Evolutionary conservation across 495 filamentous ascomycete genomes (phyloP), one percentile per base, ranked within the genome.

Genomic region (Cladorrhinum samala): DNA sequence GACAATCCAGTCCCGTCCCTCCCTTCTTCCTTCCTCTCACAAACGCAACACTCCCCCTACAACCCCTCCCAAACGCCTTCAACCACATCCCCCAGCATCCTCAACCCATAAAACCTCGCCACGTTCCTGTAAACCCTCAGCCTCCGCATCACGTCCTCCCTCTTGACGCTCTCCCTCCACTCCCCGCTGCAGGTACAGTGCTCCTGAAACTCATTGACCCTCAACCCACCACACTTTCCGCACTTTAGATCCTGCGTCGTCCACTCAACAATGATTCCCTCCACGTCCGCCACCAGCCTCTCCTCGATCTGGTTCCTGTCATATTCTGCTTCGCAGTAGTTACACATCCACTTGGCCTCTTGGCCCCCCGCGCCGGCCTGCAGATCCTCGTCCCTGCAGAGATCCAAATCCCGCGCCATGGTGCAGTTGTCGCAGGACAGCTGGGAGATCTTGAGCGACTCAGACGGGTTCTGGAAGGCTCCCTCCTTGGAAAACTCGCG

Each of bases 181-280:
- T 71, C 76, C 6, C 94, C 92, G 46, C 86, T 86, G 72, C 93
- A 98, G 21, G 84, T 85, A 67, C 93, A 98, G 70, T 97, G 92
- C 69, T 97, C 93, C 84, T 91, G 86, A 64, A 97, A 94, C 60
- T 95, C 93, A 72, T 93, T 96, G 38, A 86, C 77, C 68, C 90
- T 77, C 30, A 88, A 57, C 43, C 73, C 71, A 6, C 72, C 70
- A 64, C 86, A 90, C 62, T 83, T 82, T 25, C 64, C 75, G 56
- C 93, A 98, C 66, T 89, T 90, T 42, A 97, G 70, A 68, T 98
- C 93, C 75, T 97, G 93, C 19, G 83, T 86, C 52, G 81, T 79
- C 89, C 95, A 97, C 63, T 84, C 82, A 25, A 85, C 81, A 8
- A 91, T 75, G 56, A 86, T 64, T 41, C 78, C 81, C 58, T 95